phyloP scores from a whole-genome alignment of 257 asterid species.

The Henckelia pumila region DNA sequence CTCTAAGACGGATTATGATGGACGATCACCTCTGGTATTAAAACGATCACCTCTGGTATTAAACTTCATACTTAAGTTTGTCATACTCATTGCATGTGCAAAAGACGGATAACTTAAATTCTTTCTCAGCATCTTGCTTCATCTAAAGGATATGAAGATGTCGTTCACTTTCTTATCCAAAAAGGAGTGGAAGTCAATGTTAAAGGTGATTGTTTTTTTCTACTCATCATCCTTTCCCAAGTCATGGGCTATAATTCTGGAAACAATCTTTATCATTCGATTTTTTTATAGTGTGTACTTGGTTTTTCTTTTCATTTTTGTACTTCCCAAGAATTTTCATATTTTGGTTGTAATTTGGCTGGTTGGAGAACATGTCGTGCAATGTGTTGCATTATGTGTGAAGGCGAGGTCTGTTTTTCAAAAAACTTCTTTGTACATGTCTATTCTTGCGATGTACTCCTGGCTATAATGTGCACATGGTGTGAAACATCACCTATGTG shows the following conservation, averaged over 20 bases:
- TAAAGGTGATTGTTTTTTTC: slow-evolving; percentile 33
- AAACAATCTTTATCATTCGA: background rate
- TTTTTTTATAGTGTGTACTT: too few species aligned
- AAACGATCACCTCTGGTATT: too few species aligned
- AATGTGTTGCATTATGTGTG: too few species aligned
- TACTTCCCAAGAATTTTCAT: background rate
- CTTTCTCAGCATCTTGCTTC: slow-evolving; percentile 63
- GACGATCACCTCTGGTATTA: slow-evolving; percentile 66
- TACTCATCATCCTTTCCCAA: background rate
- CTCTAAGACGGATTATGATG: slow-evolving; percentile 48
- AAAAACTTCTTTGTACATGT: too few species aligned
- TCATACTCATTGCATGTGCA: too few species aligned
- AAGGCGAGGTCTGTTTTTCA: too few species aligned
- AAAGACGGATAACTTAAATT: background rate
- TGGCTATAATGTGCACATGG: too few species aligned
- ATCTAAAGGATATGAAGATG: slow-evolving; percentile 52
- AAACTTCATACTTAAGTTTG: too few species aligned
- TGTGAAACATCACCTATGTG: too few species aligned
- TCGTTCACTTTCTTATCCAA: slow-evolving; percentile 46
- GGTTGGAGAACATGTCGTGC: too few species aligned
- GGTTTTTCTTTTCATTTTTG: background rate
- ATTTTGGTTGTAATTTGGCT: too few species aligned
- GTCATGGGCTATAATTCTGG: background rate
- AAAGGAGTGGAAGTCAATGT: slow-evolving; percentile 42
- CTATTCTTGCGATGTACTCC: too few species aligned